phyloP scores from a whole-genome alignment of 345 rosid species.

The Cardamine occulta region DNA sequence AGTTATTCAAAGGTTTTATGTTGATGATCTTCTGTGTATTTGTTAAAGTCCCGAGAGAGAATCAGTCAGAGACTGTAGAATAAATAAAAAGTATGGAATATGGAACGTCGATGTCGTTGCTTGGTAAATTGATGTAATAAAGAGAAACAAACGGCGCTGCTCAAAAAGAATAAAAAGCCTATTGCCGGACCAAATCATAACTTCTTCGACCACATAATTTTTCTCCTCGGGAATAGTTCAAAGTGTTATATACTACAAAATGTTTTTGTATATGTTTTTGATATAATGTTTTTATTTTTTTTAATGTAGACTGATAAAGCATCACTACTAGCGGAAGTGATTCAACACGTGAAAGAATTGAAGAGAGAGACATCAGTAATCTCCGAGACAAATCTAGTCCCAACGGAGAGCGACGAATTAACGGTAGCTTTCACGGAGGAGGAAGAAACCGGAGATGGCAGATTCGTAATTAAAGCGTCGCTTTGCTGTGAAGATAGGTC shows the following conservation, averaged over 20 bases:
- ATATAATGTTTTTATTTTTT: background rate
- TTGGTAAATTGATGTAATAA: constrained; percentile 59
- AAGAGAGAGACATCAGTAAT: constrained; percentile 78
- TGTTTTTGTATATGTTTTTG: background rate
- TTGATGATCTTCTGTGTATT: constrained; percentile 38
- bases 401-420: constrained; percentile 87
- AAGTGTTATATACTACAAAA: background rate
- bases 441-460: constrained; percentile 60
- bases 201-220: constrained; percentile 41
- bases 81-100: constrained; percentile 42
- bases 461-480: constrained; percentile 85
- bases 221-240: constrained; percentile 30
- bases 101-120: constrained; percentile 69
- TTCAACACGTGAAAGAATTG: constrained; percentile 95
- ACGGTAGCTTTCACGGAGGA: constrained; percentile 73
- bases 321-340: constrained; percentile 92
- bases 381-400: constrained; percentile 78
- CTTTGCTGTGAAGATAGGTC: constrained; percentile 93
- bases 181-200: constrained; percentile 54
- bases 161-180: constrained; percentile 59
- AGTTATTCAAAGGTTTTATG: constrained; percentile 34
- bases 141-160: constrained; percentile 74
- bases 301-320: constrained; percentile 91
- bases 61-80: constrained; percentile 43
- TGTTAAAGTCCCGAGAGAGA: constrained; percentile 47